Base-by-base conservation (phyloP, 768 basidiomycete genomes). In the Sarcomyxa edulis region DNA sequence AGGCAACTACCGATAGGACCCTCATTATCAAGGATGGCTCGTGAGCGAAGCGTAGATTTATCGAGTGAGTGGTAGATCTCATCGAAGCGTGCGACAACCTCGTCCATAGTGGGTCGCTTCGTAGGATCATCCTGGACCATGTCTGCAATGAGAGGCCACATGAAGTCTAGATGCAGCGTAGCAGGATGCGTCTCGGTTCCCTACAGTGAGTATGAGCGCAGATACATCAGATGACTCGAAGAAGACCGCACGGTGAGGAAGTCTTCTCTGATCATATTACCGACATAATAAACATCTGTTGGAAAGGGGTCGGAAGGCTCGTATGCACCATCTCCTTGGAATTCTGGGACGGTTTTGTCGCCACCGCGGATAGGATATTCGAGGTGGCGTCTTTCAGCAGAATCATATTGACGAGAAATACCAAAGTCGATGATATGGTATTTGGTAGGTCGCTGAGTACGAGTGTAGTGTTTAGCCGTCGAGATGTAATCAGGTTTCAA, bases 301-400 rank as follows among this genome's bases (percentile, higher is more conserved):
- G 57, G 45, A 20, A 67, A 67, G 0, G 62, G 57, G 42, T 65
- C 40, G 19, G 54, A 43, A 9, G 50, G 50, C 1, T 46, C 39
- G 2, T 43, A 27, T 2, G 50, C 43, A n/a, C n/a, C n/a, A n/a
- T n/a, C n/a, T 10, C 44, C 48, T 19, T 53, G 48, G 26, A 61
- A 59, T 32, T 67, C 65, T 3, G 63, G 64, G 0, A 62, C 61
- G 2, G 61, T 48, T 41, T 59, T 68, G 47, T 73, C 66, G 2
- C 56, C 69, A 1, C 71, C 68, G 28, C 49, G 47, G 1, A 64
- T 54, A 0, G 63, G 59, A 7, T 40, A 19, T 25, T 60, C 62
- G 0, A 49, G 44, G 0, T 60, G 58, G 0, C 60, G 38, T 1
- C 39, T 45, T 6, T 58, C 46, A 1, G 53, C 46, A 0, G 57